Conservation (phyloP, 495 filamentous ascomycete species). For the Penicillium steckii region DNA sequence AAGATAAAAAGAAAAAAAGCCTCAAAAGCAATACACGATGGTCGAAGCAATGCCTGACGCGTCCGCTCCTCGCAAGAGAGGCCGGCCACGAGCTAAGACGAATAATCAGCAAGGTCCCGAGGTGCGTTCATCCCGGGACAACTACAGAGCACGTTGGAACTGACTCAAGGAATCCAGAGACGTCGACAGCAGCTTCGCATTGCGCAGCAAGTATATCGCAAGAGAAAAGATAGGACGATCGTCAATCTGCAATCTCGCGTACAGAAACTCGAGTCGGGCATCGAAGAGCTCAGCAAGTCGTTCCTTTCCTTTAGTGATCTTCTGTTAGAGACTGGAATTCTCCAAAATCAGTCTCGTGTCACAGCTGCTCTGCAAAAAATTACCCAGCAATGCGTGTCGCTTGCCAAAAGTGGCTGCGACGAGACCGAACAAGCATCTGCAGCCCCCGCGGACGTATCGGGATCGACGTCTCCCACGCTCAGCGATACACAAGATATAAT, state of each 20-base stretch:
- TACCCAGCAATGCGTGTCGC: slow-evolving; percentile 20
- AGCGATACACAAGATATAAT: not conserved
- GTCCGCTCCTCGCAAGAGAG: slow-evolving; percentile 21
- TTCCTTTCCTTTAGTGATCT: slow-evolving; percentile 44
- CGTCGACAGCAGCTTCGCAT: slow-evolving; percentile 83
- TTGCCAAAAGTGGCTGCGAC: slow-evolving; percentile 34
- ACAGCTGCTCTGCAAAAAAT: slow-evolving; percentile 43
- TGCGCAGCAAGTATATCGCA: slow-evolving; percentile 80
- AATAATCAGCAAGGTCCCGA: slow-evolving; percentile 24
- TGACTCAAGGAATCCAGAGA: slow-evolving; percentile 19
- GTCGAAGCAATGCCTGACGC: slow-evolving; percentile 5
- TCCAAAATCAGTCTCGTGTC: slow-evolving; percentile 34
- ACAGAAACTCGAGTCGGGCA: slow-evolving; percentile 61
- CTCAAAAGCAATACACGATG: slow-evolving; percentile 4
- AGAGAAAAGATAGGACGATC: slow-evolving; percentile 82
- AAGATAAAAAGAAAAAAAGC: not conserved
- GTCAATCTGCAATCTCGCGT: slow-evolving; percentile 68
- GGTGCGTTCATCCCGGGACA: slow-evolving; percentile 14
- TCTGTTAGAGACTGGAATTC: slow-evolving; percentile 51
- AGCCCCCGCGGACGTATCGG: not conserved
- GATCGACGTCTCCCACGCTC: not conserved
- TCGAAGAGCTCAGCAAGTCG: slow-evolving; percentile 72
- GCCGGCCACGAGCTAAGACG: slow-evolving; percentile 21
- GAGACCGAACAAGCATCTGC: slow-evolving; percentile 7
- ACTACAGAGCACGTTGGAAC: not conserved